Evolutionary conservation across 208 protist species (phyloP).

Genomic region (Leptomonas seymouri): DNA sequence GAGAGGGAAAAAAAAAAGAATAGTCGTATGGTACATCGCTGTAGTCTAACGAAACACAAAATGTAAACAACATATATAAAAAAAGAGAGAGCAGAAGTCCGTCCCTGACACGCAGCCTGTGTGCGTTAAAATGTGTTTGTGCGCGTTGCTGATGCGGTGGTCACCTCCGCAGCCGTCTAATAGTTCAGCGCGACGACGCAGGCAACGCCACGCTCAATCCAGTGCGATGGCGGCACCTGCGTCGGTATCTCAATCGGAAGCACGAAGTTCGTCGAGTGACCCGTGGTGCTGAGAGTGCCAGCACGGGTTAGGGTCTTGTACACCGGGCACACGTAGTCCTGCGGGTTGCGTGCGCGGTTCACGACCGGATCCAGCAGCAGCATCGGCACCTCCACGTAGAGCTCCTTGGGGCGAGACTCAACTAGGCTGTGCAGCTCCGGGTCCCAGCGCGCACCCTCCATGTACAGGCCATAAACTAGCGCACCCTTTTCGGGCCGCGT

Average conservation of each 20-base stretch:
- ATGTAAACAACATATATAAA: background rate
- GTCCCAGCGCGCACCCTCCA: constrained; percentile 97
- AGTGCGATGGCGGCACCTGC: constrained; percentile 82
- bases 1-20: background rate
- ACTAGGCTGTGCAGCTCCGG: constrained; percentile 56
- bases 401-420: constrained; percentile 96
- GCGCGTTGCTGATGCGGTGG: too few relatives aligned
- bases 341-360: constrained; percentile 47
- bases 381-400: constrained; percentile 93
- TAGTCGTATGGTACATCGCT: background rate
- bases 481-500: constrained; percentile 61
- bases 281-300: constrained; percentile 97
- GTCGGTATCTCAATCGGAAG: constrained; percentile 95
- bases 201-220: constrained; percentile 95
- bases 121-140: too few relatives aligned
- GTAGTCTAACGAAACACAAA: background rate
- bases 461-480: constrained; percentile 95
- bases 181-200: constrained; percentile 90
- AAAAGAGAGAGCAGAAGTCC: background rate
- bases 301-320: constrained; percentile 97
- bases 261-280: constrained; percentile 99
- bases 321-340: constrained; percentile 95
- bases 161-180: constrained; percentile 10
- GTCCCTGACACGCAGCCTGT: too few relatives aligned
- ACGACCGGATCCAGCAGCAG: constrained; percentile 93